These are phyloP conservation scores for Hymenoscyphus fructigenus DNA, from an alignment of 2,329 filamentous ascomycete genomes.

Conservation along the genomic window DNA sequence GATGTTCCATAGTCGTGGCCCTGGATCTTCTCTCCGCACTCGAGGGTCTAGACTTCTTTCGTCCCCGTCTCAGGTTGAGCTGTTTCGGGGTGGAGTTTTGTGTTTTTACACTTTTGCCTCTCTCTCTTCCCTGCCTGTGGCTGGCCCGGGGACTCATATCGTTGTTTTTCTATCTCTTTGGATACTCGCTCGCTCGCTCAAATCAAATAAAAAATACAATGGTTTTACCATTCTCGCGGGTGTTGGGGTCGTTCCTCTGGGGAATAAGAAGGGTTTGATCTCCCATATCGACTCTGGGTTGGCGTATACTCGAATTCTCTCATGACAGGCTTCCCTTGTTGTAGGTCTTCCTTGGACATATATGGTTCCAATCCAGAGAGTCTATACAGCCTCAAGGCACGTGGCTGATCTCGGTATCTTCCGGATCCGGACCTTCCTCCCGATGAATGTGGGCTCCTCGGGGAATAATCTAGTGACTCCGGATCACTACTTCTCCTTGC, in stretches of 20 bases:
- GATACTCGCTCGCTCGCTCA: background rate
- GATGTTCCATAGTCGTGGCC: background rate
- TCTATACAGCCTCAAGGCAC: background rate
- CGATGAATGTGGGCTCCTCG: background rate
- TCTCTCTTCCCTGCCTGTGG: background rate
- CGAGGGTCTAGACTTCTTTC: background rate
- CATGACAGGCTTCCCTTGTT: background rate
- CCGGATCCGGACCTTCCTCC: background rate
- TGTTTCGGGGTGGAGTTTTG: background rate
- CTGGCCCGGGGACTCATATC: background rate
- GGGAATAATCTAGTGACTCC: background rate
- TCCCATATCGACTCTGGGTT: constrained; percentile 1
- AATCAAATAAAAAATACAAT: background rate
- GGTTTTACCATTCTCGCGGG: background rate
- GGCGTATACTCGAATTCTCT: background rate
- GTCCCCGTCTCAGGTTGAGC: background rate
- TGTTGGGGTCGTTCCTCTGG: background rate
- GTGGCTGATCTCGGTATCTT: background rate
- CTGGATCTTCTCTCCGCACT: background rate
- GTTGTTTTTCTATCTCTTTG: background rate
- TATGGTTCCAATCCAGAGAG: background rate
- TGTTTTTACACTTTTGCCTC: background rate
- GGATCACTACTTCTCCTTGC: background rate
- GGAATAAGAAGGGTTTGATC: background rate
- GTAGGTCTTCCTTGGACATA: background rate